Conservation (phyloP, 2,329 filamentous ascomycete species). For the Trichophyton rubrum region DNA sequence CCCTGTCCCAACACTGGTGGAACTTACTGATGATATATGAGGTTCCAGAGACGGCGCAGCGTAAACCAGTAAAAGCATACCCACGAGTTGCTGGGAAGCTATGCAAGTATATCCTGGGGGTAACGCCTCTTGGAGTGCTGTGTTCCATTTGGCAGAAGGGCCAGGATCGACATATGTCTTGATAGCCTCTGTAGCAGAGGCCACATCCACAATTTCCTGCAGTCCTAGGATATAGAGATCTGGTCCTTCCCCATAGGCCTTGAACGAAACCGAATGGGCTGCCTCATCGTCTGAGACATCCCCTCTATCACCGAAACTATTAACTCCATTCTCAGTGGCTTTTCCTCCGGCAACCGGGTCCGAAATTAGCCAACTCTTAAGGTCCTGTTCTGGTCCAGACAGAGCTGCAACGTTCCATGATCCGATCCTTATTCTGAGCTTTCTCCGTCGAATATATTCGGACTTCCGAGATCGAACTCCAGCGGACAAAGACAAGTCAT, state of each 20-base stretch:
- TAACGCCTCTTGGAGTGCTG: slow-evolving; percentile 58
- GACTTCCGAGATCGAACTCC: slow-evolving; percentile 57
- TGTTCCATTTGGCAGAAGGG: slow-evolving; percentile 67
- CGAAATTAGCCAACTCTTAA: slow-evolving; percentile 72
- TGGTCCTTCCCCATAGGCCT: slow-evolving; percentile 55
- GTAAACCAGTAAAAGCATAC: slow-evolving; percentile 72
- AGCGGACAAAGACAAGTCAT: slow-evolving; percentile 37
- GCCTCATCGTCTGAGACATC: neutral
- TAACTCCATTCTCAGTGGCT: slow-evolving; percentile 25
- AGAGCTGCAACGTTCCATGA: slow-evolving; percentile 90
- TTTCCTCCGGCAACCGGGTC: slow-evolving; percentile 28
- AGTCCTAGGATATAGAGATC: slow-evolving; percentile 82
- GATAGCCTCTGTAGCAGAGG: slow-evolving; percentile 61
- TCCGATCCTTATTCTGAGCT: slow-evolving; percentile 75
- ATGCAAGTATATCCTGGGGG: slow-evolving; percentile 66
- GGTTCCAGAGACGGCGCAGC: slow-evolving; percentile 63
- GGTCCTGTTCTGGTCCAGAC: slow-evolving; percentile 73
- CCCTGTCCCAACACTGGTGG: slow-evolving; percentile 73
- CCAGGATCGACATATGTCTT: slow-evolving; percentile 61
- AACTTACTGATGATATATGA: slow-evolving; percentile 70
- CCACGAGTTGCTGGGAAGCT: slow-evolving; percentile 72
- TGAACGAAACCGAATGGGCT: slow-evolving; percentile 8
- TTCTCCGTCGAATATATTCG: slow-evolving; percentile 66
- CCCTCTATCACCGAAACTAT: neutral
- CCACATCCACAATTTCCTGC: slow-evolving; percentile 84